Percentiles rank a stretch among this genome's conserved stretches.
Evolutionary conservation across 2,329 filamentous ascomycete genomes (phyloP).

Genomic region (Orbilia brochopaga): DNA sequence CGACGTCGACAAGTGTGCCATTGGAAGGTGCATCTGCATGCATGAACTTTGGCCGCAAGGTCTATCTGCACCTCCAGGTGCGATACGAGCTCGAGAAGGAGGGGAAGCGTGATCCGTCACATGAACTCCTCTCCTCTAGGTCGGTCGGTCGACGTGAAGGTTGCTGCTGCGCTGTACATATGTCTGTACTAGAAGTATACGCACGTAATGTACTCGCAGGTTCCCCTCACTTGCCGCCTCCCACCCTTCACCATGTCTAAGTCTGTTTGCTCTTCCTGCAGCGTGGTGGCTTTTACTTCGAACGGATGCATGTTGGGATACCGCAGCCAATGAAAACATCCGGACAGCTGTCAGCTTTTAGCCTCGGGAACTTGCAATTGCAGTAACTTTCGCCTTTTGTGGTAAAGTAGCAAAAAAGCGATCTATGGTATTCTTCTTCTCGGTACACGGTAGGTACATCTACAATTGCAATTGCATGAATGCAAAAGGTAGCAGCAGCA

Average conservation of each 20-base stretch:
- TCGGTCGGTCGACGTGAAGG: neutral
- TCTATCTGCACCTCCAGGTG: neutral
- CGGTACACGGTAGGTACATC: neutral
- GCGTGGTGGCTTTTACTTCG: neutral
- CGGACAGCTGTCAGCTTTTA: constrained; percentile 8
- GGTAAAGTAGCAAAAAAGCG: neutral
- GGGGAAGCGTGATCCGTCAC: constrained; percentile 3
- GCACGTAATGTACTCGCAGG: too few relatives aligned
- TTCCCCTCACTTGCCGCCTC: too few relatives aligned
- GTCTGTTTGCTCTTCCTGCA: neutral
- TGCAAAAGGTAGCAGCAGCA: neutral
- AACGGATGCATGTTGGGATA: constrained; percentile 1
- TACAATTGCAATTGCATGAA: neutral
- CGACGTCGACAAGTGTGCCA: neutral
- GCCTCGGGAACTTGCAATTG: neutral
- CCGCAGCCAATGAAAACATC: constrained; percentile 2
- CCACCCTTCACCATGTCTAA: neutral
- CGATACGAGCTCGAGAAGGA: neutral
- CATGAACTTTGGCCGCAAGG: neutral
- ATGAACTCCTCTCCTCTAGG: neutral
- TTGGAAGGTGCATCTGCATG: neutral
- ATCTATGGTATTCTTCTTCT: neutral
- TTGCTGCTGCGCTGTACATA: neutral
- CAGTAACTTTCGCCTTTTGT: neutral
- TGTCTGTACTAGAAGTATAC: too few relatives aligned